Evolutionary conservation across 202 grass and related monocot genomes (phyloP).

Genomic region (Zoysia matrella): DNA sequence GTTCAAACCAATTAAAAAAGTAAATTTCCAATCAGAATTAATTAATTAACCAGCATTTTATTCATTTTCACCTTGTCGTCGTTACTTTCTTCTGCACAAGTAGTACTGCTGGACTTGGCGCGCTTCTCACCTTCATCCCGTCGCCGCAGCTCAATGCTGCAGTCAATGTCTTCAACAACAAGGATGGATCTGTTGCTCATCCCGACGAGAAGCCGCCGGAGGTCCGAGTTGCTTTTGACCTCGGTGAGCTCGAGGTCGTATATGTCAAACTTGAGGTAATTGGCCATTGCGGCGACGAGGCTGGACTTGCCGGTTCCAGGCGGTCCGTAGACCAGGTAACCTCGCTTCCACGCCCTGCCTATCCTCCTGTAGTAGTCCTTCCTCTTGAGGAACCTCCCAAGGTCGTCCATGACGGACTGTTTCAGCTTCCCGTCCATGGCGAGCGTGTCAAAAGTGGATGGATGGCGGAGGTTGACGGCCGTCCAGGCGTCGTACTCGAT

Average conservation of each 20-base stretch:
- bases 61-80: slow-evolving; percentile 30
- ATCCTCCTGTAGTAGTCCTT: slow-evolving; percentile 82
- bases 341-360: slow-evolving; percentile 87
- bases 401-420: slow-evolving; percentile 60
- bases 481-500: slow-evolving; percentile 53
- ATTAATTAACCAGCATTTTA: no score
- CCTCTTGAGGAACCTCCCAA: slow-evolving; percentile 66
- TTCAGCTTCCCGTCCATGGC: slow-evolving; percentile 72
- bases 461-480: slow-evolving; percentile 59
- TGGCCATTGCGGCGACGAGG: slow-evolving; percentile 86
- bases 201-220: slow-evolving; percentile 58
- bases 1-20: no score
- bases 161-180: slow-evolving; percentile 85
- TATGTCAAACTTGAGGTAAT: slow-evolving; percentile 82
- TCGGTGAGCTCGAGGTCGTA: slow-evolving; percentile 78
- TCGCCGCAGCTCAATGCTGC: slow-evolving; percentile 46
- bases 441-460: slow-evolving; percentile 72
- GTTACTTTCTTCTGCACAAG: slow-evolving; percentile 2
- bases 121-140: slow-evolving; percentile 18
- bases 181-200: slow-evolving; percentile 78
- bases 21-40: no score
- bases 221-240: slow-evolving; percentile 45
- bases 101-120: no score
- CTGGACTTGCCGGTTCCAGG: slow-evolving; percentile 88
- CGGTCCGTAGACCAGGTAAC: slow-evolving; percentile 75